phyloP scores from a whole-genome alignment of 305 asterid genomes.

The Caryopteris hybrid region DNA sequence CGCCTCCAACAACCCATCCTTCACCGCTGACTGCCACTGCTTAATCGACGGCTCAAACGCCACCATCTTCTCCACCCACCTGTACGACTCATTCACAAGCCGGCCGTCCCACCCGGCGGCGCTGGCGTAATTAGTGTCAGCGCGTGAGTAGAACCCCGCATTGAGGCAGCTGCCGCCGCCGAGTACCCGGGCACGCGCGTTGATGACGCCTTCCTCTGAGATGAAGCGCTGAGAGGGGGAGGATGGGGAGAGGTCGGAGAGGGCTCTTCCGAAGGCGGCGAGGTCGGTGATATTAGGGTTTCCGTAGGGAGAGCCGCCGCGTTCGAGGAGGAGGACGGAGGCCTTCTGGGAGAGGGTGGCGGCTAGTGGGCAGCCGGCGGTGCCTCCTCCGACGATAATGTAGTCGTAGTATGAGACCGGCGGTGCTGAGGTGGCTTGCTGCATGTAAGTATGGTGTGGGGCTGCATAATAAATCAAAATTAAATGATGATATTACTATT shows the following conservation, averaged over 20 bases:
- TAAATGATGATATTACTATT: too few species aligned
- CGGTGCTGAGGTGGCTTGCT: constrained; percentile 69
- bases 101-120: constrained; percentile 57
- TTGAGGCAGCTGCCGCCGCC: constrained; percentile 88
- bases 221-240: constrained; percentile 94
- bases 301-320: constrained; percentile 78
- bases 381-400: constrained; percentile 88
- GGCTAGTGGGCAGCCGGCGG: constrained; percentile 94
- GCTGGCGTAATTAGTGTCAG: constrained; percentile 37
- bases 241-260: constrained; percentile 55
- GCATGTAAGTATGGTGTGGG: constrained; percentile 56
- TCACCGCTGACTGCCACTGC: constrained; percentile 87
- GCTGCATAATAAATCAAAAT: too few species aligned
- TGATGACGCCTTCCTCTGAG: constrained; percentile 90
- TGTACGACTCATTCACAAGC: constrained; percentile 54
- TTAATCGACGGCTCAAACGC: constrained; percentile 62
- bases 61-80: constrained; percentile 79
- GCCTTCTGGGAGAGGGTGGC: constrained; percentile 77
- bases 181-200: constrained; percentile 73
- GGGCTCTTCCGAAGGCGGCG: constrained; percentile 52
- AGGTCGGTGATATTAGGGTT: constrained; percentile 68
- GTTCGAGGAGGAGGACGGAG: constrained; percentile 77
- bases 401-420: constrained; percentile 61
- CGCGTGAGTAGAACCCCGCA: constrained; percentile 88
- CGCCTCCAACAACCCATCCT: constrained; percentile 59